Percentiles rank a stretch among this genome's conserved stretches.
phyloP scores from a whole-genome alignment of 2,329 filamentous ascomycete species.

The Ophiostoma australiae region DNA sequence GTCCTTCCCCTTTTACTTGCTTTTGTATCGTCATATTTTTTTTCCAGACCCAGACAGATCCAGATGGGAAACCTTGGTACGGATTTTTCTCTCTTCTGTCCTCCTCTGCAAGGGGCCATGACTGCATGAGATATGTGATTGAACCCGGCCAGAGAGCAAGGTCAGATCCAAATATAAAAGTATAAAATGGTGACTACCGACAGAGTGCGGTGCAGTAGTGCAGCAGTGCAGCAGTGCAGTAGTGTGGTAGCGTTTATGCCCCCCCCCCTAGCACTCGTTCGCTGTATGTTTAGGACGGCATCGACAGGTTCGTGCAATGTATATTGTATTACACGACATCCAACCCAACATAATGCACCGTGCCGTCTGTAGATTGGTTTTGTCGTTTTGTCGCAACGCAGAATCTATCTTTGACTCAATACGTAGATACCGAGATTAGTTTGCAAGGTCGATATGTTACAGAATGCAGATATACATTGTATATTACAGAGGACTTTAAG shows the following conservation, averaged over 20 bases:
- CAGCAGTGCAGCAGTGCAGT: not conserved
- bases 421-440: not conserved
- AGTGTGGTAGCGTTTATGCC: not conserved
- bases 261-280: conserved; percentile 5
- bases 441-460: not conserved
- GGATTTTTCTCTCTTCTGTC: too few relatives aligned
- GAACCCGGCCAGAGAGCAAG: not conserved
- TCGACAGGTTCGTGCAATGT: conserved; percentile 9
- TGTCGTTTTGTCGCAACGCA: not conserved
- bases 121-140: not conserved
- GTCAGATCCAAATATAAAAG: not conserved
- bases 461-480: not conserved
- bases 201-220: not conserved
- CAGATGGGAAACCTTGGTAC: not conserved
- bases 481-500: not conserved
- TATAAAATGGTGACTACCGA: not conserved
- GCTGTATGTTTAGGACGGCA: conserved; percentile 4
- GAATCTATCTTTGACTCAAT: not conserved
- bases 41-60: not conserved
- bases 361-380: not conserved
- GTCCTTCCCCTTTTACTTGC: not conserved
- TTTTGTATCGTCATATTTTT: not conserved
- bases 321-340: not conserved
- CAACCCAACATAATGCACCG: not conserved
- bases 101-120: conserved; percentile 5